A percentile compares a stretch with the other conserved stretches of the same genome.
These are phyloP conservation scores for Carex kokanica DNA, from an alignment of 176 grass and related monocot species.

Conservation along the genomic window DNA sequence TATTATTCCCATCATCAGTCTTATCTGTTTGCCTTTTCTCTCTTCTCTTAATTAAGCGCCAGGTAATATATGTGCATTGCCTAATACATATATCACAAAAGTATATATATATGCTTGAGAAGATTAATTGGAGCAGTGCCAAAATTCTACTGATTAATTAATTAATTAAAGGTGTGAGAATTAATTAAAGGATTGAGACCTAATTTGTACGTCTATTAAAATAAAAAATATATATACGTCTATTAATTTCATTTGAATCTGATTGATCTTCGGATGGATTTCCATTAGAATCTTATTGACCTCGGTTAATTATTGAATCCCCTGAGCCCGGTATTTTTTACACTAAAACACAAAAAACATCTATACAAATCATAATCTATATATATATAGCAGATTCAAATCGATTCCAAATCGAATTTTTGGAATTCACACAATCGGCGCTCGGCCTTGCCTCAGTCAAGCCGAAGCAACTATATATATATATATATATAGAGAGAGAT, in stretches of 20 bases:
- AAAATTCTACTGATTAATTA: background rate
- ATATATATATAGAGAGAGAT: no score
- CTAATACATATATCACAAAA: background rate
- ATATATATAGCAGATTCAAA: no score
- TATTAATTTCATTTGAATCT: background rate
- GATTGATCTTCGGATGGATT: no score
- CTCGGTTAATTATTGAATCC: no score
- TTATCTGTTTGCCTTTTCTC: slow-evolving; percentile 25
- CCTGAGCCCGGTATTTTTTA: no score
- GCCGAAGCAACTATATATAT: background rate
- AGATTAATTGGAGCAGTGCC: background rate
- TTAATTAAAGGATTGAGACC: no score
- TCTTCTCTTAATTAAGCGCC: background rate
- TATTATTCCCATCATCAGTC: slow-evolving; percentile 3
- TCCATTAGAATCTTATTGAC: background rate
- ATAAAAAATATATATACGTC: background rate
- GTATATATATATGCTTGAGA: background rate
- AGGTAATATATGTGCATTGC: no score
- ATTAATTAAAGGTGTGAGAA: background rate
- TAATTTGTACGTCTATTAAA: background rate
- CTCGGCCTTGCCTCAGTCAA: no score
- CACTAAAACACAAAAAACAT: no score
- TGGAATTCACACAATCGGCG: no score
- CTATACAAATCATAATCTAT: no score
- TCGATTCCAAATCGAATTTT: no score